Evolutionary conservation across 2,329 filamentous ascomycete species (phyloP).

Genomic region (Fusarium acutatum): DNA sequence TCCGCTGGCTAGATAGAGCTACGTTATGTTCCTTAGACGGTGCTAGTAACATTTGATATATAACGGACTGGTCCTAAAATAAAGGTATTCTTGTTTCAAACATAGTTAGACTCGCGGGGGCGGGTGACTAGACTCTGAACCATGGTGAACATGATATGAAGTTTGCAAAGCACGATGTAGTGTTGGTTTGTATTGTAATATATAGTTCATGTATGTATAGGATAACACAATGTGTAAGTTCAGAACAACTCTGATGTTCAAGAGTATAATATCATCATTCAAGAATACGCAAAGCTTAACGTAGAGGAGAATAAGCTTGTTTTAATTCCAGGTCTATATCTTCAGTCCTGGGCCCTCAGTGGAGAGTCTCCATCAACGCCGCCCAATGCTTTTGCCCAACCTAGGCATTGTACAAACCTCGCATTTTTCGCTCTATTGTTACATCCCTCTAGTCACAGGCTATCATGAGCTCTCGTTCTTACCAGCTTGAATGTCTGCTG

Average conservation of each 20-base stretch:
- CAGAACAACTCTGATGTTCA: neutral
- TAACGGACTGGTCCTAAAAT: neutral
- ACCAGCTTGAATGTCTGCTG: constrained; percentile 31
- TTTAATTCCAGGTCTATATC: neutral
- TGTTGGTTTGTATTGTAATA: neutral
- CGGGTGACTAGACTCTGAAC: neutral
- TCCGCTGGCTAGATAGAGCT: neutral
- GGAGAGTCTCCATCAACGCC: constrained; percentile 38
- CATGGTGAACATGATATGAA: neutral
- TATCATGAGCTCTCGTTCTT: constrained; percentile 13
- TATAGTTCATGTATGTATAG: neutral
- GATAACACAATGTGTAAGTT: neutral
- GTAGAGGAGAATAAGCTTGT: neutral
- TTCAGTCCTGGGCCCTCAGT: neutral
- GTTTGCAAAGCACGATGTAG: neutral
- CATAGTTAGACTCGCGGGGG: neutral
- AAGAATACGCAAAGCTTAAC: too few relatives aligned
- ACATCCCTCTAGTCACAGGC: neutral
- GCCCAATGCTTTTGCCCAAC: constrained; percentile 15
- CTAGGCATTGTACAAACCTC: constrained; percentile 28
- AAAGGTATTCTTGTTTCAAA: neutral
- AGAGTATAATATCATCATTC: neutral
- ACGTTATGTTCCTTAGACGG: neutral
- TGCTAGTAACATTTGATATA: neutral
- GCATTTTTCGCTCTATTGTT: neutral